Conservation (phyloP, 768 basidiomycete species). For the Russula brevipes region DNA sequence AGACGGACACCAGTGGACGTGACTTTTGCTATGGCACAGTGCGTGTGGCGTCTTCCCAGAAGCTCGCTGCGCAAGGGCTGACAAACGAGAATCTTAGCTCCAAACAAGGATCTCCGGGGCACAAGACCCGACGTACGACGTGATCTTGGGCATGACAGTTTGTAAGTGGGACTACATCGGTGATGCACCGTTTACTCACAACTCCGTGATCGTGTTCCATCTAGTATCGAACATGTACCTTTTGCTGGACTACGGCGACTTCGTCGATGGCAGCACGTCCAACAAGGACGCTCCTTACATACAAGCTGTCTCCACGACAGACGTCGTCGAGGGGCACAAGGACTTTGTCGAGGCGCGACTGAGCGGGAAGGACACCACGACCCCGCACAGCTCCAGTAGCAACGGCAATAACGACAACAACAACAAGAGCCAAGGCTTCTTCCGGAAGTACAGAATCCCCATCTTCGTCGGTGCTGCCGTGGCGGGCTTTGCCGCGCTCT, state of each 20-base stretch:
- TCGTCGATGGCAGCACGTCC: conserved; percentile 40
- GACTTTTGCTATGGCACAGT: conserved; percentile 34
- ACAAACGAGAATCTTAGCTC: conserved; percentile 40
- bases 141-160: conserved; percentile 70
- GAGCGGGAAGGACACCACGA: conserved; percentile 4
- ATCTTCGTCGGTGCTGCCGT: background rate
- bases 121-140: conserved; percentile 48
- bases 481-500: background rate
- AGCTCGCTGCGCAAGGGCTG: background rate
- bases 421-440: background rate
- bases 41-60: conserved; percentile 15
- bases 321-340: conserved; percentile 17
- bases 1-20: conserved; percentile 34
- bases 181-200: background rate
- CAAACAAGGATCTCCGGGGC: conserved; percentile 59
- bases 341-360: conserved; percentile 17
- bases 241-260: conserved; percentile 59
- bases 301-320: conserved; percentile 55
- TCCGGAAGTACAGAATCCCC: conserved; percentile 9
- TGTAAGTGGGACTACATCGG: conserved; percentile 37
- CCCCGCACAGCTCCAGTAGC: background rate
- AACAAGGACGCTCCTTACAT: conserved; percentile 47
- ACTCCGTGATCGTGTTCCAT: background rate
- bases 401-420: too few species aligned
- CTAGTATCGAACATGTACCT: conserved; percentile 63